These are phyloP conservation scores for Przewalskia tangutica DNA, from an alignment of 257 asterid species.

Conservation along the genomic window DNA sequence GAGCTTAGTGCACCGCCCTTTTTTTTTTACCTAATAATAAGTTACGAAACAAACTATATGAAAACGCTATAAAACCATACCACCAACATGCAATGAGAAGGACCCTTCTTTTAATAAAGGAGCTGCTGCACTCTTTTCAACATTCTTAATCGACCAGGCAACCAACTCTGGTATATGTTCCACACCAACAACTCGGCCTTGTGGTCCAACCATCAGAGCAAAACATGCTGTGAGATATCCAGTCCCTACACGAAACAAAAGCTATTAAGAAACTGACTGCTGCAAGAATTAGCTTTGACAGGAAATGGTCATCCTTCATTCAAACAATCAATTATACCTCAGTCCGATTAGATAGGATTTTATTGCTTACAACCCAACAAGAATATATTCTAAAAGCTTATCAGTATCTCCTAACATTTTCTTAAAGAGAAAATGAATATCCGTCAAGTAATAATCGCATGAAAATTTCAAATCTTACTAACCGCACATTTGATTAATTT, in stretches of 20 bases:
- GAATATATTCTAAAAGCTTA: neutral
- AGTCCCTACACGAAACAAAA: conserved; percentile 44
- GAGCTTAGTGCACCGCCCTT: no score
- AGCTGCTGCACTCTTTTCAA: conserved; percentile 73
- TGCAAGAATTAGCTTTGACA: neutral
- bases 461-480: neutral
- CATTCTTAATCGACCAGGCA: conserved; percentile 49
- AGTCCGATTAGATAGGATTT: neutral
- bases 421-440: neutral
- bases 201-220: conserved; percentile 87
- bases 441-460: neutral
- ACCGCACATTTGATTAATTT: neutral
- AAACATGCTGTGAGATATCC: conserved; percentile 97
- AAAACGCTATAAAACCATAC: conserved; percentile 29
- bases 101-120: conserved; percentile 64
- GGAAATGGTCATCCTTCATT: neutral
- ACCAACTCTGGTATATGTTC: conserved; percentile 93
- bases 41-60: neutral
- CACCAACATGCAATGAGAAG: conserved; percentile 59
- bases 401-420: neutral
- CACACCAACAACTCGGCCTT: conserved; percentile 80
- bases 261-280: neutral
- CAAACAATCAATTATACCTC: neutral
- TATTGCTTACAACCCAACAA: neutral
- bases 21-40: neutral